These are phyloP conservation scores for Thermothielavioides terrestris DNA, from an alignment of 495 filamentous ascomycete species.

Conservation along the genomic window DNA sequence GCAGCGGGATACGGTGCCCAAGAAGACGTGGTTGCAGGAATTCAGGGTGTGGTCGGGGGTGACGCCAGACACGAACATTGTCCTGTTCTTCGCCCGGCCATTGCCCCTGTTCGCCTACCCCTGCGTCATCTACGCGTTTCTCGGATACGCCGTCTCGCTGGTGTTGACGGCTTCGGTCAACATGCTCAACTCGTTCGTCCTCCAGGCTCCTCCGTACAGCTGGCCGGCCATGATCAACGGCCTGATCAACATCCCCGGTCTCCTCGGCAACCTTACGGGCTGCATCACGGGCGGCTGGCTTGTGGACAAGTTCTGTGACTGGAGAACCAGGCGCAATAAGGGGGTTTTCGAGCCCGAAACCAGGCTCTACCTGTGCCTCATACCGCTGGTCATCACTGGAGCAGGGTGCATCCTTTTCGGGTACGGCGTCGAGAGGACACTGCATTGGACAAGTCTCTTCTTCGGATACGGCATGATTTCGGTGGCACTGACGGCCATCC, in stretches of 20 bases:
- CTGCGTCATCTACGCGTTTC: constrained; percentile 33
- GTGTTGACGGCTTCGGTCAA: constrained; percentile 52
- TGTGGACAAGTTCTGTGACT: constrained; percentile 40
- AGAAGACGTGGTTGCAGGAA: constrained; percentile 23
- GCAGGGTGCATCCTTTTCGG: constrained; percentile 33
- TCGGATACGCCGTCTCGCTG: constrained; percentile 36
- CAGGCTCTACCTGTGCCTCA: constrained; percentile 41
- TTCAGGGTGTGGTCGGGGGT: constrained; percentile 23
- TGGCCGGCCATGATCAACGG: constrained; percentile 50
- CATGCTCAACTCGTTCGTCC: constrained; percentile 57
- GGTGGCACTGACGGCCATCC: constrained; percentile 27
- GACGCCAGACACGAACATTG: constrained; percentile 16
- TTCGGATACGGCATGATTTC: constrained; percentile 33
- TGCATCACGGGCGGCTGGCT: constrained; percentile 34
- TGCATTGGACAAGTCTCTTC: constrained; percentile 27
- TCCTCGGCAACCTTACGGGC: constrained; percentile 40
- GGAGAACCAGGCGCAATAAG: constrained; percentile 38
- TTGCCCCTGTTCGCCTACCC: constrained; percentile 36
- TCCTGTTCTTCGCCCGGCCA: constrained; percentile 28
- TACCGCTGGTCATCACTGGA: constrained; percentile 30
- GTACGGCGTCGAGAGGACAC: constrained; percentile 23
- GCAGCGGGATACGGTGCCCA: constrained; percentile 1
- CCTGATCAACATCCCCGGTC: constrained; percentile 42
- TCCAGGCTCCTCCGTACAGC: constrained; percentile 56
- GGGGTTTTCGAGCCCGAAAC: constrained; percentile 48